phyloP scores from a whole-genome alignment of 192 early-diverging fungal genomes.

The Gaertneriomyces sp. region DNA sequence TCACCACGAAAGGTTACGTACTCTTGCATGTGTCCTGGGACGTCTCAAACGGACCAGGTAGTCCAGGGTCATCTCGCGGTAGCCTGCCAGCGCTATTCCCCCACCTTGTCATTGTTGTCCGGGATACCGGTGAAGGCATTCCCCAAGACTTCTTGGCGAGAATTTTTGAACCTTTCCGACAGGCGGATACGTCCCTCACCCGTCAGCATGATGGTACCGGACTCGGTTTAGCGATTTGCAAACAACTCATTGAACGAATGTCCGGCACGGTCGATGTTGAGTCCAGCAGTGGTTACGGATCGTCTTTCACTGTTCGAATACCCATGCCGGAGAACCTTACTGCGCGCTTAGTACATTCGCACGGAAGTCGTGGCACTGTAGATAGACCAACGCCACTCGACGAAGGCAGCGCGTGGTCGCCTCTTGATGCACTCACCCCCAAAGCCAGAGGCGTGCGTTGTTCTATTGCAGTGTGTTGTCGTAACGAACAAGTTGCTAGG shows the following conservation, averaged over 20 bases:
- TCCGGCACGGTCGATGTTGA: slow-evolving; percentile 8
- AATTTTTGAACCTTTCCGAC: slow-evolving; percentile 18
- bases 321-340: not conserved
- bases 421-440: too few species aligned
- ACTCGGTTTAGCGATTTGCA: slow-evolving; percentile 14
- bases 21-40: not conserved
- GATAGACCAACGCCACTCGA: too few species aligned
- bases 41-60: not conserved
- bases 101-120: not conserved
- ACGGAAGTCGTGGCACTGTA: not conserved
- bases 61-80: not conserved
- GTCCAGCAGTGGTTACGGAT: not conserved
- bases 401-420: too few species aligned
- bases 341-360: not conserved
- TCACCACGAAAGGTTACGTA: slow-evolving; percentile 8
- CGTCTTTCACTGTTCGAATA: slow-evolving; percentile 3
- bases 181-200: slow-evolving; percentile 7
- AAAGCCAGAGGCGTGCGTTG: too few species aligned
- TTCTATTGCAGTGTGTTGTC: too few species aligned
- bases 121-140: slow-evolving; percentile 13
- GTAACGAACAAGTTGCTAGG: too few species aligned
- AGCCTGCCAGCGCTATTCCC: not conserved
- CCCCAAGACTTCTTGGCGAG: not conserved
- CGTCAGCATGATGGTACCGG: slow-evolving; percentile 5
- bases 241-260: not conserved